phyloP scores from a whole-genome alignment of 2,329 filamentous ascomycete genomes.

The Akanthomyces muscarius region DNA sequence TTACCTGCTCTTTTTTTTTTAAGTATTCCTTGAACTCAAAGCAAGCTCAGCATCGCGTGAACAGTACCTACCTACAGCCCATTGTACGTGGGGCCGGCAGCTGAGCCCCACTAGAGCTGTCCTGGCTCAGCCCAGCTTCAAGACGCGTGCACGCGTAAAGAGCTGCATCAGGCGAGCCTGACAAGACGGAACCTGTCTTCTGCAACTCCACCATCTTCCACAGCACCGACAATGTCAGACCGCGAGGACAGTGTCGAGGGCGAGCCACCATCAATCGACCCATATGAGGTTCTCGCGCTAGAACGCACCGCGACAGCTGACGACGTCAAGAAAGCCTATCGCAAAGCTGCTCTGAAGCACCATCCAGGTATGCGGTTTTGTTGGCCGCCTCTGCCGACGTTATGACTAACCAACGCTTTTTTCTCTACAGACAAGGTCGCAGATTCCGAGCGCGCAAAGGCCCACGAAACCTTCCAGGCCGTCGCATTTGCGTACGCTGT shows the following conservation, averaged over 20 bases:
- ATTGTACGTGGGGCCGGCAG: background rate
- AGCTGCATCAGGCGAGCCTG: conserved; percentile 15
- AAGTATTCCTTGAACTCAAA: background rate
- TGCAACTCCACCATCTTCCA: conserved; percentile 1
- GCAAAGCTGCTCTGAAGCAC: conserved; percentile 80
- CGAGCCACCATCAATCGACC: conserved; percentile 62
- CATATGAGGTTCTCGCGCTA: conserved; percentile 76
- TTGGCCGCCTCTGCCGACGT: too few relatives aligned
- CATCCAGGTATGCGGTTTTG: conserved; percentile 65
- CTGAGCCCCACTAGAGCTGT: background rate
- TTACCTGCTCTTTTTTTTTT: too few relatives aligned
- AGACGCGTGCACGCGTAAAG: conserved; percentile 16
- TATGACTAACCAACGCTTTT: conserved; percentile 18
- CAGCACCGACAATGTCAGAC: conserved; percentile 38
- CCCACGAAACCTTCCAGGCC: conserved; percentile 79
- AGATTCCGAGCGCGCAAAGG: conserved; percentile 62
- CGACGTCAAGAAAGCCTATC: conserved; percentile 86
- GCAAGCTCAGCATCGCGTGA: background rate
- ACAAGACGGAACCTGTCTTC: background rate
- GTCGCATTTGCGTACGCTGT: conserved; percentile 93
- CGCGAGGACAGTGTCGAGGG: conserved; percentile 51
- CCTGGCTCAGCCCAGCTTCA: background rate
- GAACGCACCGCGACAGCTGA: conserved; percentile 67
- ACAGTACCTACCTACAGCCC: background rate
- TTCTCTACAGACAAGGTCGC: conserved; percentile 66